Percentiles rank a stretch among this genome's conserved stretches.
phyloP scores from a whole-genome alignment of 2,329 filamentous ascomycete genomes.

The Pleomassaria siparia region DNA sequence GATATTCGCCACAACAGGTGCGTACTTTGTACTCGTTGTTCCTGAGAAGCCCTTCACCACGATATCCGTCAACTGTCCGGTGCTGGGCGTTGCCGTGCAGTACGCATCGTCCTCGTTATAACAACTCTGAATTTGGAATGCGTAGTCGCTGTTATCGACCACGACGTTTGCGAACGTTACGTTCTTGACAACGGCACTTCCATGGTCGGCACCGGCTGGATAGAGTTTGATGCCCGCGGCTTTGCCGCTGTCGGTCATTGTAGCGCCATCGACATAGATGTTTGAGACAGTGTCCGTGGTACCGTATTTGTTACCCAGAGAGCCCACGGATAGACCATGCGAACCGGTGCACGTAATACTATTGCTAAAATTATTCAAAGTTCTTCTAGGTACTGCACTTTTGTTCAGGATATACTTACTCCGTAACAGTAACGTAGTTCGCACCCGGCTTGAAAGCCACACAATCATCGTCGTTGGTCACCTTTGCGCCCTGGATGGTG shows the following conservation, averaged over 20 bases:
- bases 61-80: slow-evolving; percentile 7
- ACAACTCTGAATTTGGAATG: slow-evolving; percentile 9
- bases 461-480: slow-evolving; percentile 48
- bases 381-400: too few species aligned
- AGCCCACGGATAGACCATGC: slow-evolving; percentile 47
- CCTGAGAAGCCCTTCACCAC: slow-evolving; percentile 12
- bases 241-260: slow-evolving; percentile 48
- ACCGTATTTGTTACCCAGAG: slow-evolving; percentile 40
- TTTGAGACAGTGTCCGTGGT: slow-evolving; percentile 48
- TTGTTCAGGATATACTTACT: too few species aligned
- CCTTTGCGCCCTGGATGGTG: neutral
- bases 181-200: slow-evolving; percentile 14
- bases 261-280: slow-evolving; percentile 44
- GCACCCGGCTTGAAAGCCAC: slow-evolving; percentile 46
- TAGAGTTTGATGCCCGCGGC: slow-evolving; percentile 53
- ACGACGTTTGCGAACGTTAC: slow-evolving; percentile 9
- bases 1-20: slow-evolving; percentile 7
- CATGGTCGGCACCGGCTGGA: slow-evolving; percentile 42
- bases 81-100: slow-evolving; percentile 4
- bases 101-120: slow-evolving; percentile 9
- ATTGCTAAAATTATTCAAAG: too few species aligned
- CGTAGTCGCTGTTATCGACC: slow-evolving; percentile 8
- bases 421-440: slow-evolving; percentile 37
- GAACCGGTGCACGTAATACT: slow-evolving; percentile 47
- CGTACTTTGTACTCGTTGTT: slow-evolving; percentile 7